These are phyloP conservation scores for maize (Zea mays) DNA, from an alignment of 176 grass and related monocot species.

Conservation along the genomic window DNA sequence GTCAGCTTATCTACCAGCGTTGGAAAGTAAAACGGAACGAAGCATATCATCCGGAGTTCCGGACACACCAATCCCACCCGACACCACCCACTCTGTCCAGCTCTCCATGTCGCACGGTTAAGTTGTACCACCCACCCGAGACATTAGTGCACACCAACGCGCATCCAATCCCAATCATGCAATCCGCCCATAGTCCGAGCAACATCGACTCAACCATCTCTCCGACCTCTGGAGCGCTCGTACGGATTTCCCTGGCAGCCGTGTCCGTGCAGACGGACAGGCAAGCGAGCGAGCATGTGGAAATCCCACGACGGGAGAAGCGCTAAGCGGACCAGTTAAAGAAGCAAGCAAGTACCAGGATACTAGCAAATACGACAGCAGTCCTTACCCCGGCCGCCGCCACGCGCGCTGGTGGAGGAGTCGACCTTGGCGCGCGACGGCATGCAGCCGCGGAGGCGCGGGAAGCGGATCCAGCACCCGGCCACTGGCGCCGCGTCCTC, in stretches of 20 bases:
- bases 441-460: slow-evolving; percentile 68
- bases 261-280: slow-evolving; percentile 3
- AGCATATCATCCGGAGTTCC: slow-evolving; percentile 3
- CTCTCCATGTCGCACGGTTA: slow-evolving; percentile 16
- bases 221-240: slow-evolving; percentile 23
- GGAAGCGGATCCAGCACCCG: slow-evolving; percentile 91
- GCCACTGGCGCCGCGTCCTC: slow-evolving; percentile 47
- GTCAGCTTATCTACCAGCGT: slow-evolving; percentile 28
- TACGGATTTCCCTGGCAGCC: slow-evolving; percentile 7
- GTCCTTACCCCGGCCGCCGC: slow-evolving; percentile 53
- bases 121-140: slow-evolving; percentile 44
- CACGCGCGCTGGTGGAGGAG: slow-evolving; percentile 55
- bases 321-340: neutral
- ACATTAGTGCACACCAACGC: slow-evolving; percentile 41
- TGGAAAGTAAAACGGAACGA: slow-evolving; percentile 31
- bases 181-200: slow-evolving; percentile 30
- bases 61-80: slow-evolving; percentile 14
- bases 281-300: neutral
- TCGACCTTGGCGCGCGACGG: slow-evolving; percentile 86
- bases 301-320: slow-evolving; percentile 9
- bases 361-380: slow-evolving; percentile 7
- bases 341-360: neutral
- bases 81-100: slow-evolving; percentile 45
- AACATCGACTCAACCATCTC: slow-evolving; percentile 29
- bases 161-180: slow-evolving; percentile 40